Base-by-base conservation (phyloP, 495 filamentous ascomycete species). In the Xylaria bambusicola region DNA sequence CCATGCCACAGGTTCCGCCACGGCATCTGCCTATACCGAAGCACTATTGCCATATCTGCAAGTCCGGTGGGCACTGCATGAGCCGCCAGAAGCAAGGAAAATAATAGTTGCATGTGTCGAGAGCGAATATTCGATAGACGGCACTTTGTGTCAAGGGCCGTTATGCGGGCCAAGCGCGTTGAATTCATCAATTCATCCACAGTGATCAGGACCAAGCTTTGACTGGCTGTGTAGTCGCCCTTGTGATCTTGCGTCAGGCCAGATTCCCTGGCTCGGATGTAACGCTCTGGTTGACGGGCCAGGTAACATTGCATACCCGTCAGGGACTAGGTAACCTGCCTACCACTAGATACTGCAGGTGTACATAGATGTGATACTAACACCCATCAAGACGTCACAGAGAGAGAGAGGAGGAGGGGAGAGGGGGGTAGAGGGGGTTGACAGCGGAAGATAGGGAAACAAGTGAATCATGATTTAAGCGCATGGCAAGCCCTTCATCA, bases 41-140 rank as follows among this genome's bases (percentile, higher is more conserved):
- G 36, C 13, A 18, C 17, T 51, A 9, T 15, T 38, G 48, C 21
- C 23, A 23, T 15, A n/a, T 21, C 18, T 29, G 23, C 1, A 27
- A 8, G 26, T 44, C n/a, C 7, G 26, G n/a, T 12, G 6, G 23
- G 27, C 21, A 42, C 1, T 52, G n/a, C 18, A 1, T 42, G 18
- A 56, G 42, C 53, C 41, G 40, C 53, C n/a, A 47, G 42, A 47
- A 47, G 31, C 42, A 56, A 38, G 35, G 26, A 20, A 23, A 42
- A 35, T 8, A n/a, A n/a, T n/a, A n/a, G n/a, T n/a, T n/a, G n/a
- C n/a, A n/a, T 20, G 10, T 38, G 13, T 40, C 33, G 21, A 44
- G 44, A 20, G 18, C 8, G n/a, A n/a, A n/a, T n/a, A n/a, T n/a
- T n/a, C n/a, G 15, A 42, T 13, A 44, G 29, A 2, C 18, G 35